Evolutionary conservation across 139 green algal genomes (phyloP), one percentile per base, ranked within the genome.

Genomic region (Closterium sp.): DNA sequence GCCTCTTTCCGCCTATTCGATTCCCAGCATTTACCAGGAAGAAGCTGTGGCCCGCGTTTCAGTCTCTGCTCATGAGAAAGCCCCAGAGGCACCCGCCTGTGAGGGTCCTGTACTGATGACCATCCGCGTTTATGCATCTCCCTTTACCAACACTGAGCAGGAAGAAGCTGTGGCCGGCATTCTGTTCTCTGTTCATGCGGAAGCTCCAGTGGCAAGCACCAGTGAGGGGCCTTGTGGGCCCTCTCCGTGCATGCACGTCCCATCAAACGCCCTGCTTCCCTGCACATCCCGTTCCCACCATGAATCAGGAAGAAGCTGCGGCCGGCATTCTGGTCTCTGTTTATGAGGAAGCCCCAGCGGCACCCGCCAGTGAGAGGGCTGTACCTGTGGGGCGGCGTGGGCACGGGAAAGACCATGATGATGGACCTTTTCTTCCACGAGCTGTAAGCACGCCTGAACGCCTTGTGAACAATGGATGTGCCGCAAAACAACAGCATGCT

Each of bases 321-420:
- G 33, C 31, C 55, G 35, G 33, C 33, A 30, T 55, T 90, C 31
- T 90, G 87, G 87, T 38, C 87, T 8, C 87, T 34, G 33, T 84
- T 81, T 16, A 35, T 90, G 23, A n/a, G 30, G 4, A 83, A 84
- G 1, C 87, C 87, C 0, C 87, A 90, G 34, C 10, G 33, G 8
- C 30, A 66, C 38, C 38, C 87, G 6, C 34, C 88, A 5, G 34
- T 91, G 34, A 36, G 90, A 10, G 91, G 91, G 25, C 33, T 93
- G 25, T 93, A 93, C 76, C 76, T 93, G 34, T 93, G 64, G 36
- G 91, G 91, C 28, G 91, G 91, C 9, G 91, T 93, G 31, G 91
- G 91, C 31, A 93, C 91, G 8, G 91, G 91, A 76, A 99, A 99
- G 95, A 99, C 98, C 0, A 98, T 99, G 96, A 94, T 99, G 5